Evolutionary conservation across 495 filamentous ascomycete genomes (phyloP).

Genomic region (Xylaria telfairii): DNA sequence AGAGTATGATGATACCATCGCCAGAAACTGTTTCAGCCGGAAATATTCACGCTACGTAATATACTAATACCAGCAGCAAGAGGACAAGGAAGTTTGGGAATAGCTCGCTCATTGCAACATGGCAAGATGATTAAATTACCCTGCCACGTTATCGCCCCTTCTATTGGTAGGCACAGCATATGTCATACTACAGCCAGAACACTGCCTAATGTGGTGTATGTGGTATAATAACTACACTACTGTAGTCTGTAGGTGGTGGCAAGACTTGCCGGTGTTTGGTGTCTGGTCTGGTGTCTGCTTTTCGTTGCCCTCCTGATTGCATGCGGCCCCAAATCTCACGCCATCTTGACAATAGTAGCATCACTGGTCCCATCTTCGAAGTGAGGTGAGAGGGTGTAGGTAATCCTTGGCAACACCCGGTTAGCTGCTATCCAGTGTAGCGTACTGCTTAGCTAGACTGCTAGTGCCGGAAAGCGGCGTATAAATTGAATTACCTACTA

Average conservation of each 20-base stretch:
- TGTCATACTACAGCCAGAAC: not conserved
- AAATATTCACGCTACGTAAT: constrained; percentile 12
- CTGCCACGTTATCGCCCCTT: not conserved
- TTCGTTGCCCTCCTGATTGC: not conserved
- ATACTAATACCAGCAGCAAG: not conserved
- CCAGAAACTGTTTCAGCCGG: constrained; percentile 28
- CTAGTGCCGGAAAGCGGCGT: constrained; percentile 15
- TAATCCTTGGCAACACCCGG: constrained; percentile 8
- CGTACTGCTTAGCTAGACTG: not conserved
- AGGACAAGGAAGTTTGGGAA: constrained; percentile 11
- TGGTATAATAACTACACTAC: not conserved
- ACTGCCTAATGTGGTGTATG: not conserved
- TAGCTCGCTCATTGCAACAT: constrained; percentile 8
- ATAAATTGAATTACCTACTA: not conserved
- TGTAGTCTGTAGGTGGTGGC: not conserved
- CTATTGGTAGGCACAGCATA: not conserved
- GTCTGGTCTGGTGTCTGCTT: no score
- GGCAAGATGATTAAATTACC: not conserved
- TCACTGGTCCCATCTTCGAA: constrained; percentile 1
- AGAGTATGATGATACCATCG: constrained; percentile 15
- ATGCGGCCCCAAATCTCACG: constrained; percentile 3
- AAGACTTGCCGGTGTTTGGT: not conserved
- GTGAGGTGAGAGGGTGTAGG: constrained; percentile 8
- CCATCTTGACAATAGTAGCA: constrained; percentile 12
- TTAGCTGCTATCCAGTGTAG: constrained; percentile 8